Base-by-base conservation (phyloP, 257 asterid species). In the Hygrophila difformis region DNA sequence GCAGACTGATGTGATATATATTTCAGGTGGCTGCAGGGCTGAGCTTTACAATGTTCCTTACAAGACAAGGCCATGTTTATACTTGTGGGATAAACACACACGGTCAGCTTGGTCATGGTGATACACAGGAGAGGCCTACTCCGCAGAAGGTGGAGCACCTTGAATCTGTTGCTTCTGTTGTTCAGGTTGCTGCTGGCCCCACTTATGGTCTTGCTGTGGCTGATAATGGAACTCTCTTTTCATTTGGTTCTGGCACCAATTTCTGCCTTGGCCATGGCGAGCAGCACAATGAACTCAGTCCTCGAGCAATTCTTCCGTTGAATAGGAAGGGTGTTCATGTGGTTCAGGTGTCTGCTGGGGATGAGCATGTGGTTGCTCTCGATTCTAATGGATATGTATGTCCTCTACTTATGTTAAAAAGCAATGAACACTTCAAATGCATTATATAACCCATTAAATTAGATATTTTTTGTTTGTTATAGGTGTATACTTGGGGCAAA, bases 401-500 rank as follows among this genome's bases (percentile, higher is more conserved):
- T 57, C 47, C 50, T 44, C 13, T 31, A 41, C 63, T 46, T 14
- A 5, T 33, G n/a, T 24, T 39, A 39, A 39, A 18, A 29, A 31
- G 45, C 5, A 21, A 12, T 43, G 34, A 6, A 6, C 29, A 18
- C 47, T 23, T 44, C 16, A 8, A 41, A 13, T 6, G 44, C 17
- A 1, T n/a, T n/a, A 28, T 22, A 8, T 17, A n/a, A 19, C 8
- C 15, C 36, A 41, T 20, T 1, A n/a, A 11, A 35, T 18, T n/a
- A 8, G n/a, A 41, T 31, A 15, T 57, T 13, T 15, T 12, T 18
- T 28, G 51, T 20, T 47, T 39, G 41, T 36, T 51, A 5, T 60
- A 84, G 95, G 95, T 84, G 18, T 64, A 81, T 68, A 78, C 93
- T 13, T 84, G 93, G 95, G 95, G 95, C 58, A 84, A 84, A 67